Percentiles rank a stretch among this genome's conserved stretches.
phyloP scores from a whole-genome alignment of 345 rosid species.

The Lepidium sativum region DNA sequence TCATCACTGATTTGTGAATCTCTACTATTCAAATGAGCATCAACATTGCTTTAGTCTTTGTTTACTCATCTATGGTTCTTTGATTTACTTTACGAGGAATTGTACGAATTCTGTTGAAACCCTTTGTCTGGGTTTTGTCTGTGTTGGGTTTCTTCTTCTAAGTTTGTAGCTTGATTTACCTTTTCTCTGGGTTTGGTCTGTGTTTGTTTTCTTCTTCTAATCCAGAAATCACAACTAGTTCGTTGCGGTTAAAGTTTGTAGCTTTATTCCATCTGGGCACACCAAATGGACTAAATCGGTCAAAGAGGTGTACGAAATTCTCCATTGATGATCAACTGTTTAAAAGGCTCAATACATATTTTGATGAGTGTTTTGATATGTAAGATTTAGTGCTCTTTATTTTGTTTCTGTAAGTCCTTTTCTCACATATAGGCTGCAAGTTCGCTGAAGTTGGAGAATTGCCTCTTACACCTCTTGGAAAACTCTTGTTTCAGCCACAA shows the following conservation, averaged over 20 bases:
- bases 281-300: slow-evolving; percentile 7
- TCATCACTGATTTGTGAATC: slow-evolving; percentile 13
- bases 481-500: slow-evolving; percentile 26
- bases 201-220: background rate
- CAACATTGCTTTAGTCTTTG: background rate
- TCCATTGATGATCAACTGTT: slow-evolving; percentile 32
- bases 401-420: slow-evolving; percentile 49
- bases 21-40: background rate
- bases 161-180: slow-evolving; percentile 1
- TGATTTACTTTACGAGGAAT: background rate
- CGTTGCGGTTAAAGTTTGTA: slow-evolving; percentile 1
- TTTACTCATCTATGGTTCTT: slow-evolving; percentile 3
- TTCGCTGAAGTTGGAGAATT: slow-evolving; percentile 39
- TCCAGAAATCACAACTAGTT: background rate
- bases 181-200: background rate
- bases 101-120: background rate
- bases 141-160: background rate
- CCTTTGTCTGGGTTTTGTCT: slow-evolving; percentile 7
- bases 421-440: slow-evolving; percentile 32
- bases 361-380: slow-evolving; percentile 62
- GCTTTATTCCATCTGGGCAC: slow-evolving; percentile 4
- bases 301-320: slow-evolving; percentile 1
- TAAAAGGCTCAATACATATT: slow-evolving; percentile 14
- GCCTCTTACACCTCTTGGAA: slow-evolving; percentile 29
- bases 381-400: slow-evolving; percentile 46